Evolutionary conservation across 306 rosid genomes (phyloP), one percentile per base, ranked within the genome.

Genomic region (Dicorynia guianensis): DNA sequence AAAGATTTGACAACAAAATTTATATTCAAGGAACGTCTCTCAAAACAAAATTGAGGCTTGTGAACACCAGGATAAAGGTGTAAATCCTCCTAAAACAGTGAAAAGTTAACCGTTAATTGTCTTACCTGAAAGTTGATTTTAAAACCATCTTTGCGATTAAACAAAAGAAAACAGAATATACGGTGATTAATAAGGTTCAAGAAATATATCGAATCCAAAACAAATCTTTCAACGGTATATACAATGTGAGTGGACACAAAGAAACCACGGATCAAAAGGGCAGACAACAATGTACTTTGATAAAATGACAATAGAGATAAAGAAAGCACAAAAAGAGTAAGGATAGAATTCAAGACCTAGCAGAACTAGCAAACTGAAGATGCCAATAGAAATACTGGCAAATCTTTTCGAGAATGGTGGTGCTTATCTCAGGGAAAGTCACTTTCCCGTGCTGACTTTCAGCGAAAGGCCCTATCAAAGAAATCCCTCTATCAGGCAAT

Each of bases 331-430:
- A 62, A 46, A 74, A 55, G 2, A 3, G 35, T 10, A 59, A 72
- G 20, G 53, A 48, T 38, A 67, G 50, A 17, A 69, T 10, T 13
- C 39, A 81, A 54, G 11, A 96, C 98, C 97, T 90, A 46, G 98
- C 97, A 54, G 11, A 96, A 97, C 97, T 90, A 46, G 98, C 97
- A 66, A 87, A 96, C 77, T 92, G 97, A 67, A 96, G 98, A 80
- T 93, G 90, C 99, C 99, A 96, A 79, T 92, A 82, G 77, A 92
- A 96, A 72, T 92, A 96, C 87, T 96, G 95, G 82, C 99, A 96
- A 76, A 96, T 92, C 87, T 96, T 96, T 87, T 96, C 99, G 38
- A 96, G 97, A 79, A 96, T 93, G 35, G 98, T 84, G 80, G 98
- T 88, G 85, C 89, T 96, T 78, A 96, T 92, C 86, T 96, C 99